Conservation (phyloP, 805 yeast genomes). For the Blastobotrys muscicola region DNA sequence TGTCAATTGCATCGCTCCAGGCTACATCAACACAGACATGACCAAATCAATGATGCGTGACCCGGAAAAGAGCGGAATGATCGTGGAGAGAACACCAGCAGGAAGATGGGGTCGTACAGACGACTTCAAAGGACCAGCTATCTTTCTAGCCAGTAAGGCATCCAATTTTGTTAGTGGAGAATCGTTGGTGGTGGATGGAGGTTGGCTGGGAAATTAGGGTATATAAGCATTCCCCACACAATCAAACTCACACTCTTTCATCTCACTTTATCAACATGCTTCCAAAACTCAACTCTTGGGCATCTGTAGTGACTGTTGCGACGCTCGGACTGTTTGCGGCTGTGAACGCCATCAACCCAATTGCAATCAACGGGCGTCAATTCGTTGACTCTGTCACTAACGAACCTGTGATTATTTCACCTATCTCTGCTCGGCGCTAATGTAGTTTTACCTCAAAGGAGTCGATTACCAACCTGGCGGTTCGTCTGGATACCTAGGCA, state of each 20-base stretch:
- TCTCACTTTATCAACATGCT: not conserved
- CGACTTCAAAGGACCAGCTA: slow-evolving; percentile 38
- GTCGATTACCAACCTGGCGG: slow-evolving; percentile 97
- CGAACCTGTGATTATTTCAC: slow-evolving; percentile 44
- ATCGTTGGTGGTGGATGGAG: slow-evolving; percentile 46
- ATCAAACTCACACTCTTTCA: not conserved
- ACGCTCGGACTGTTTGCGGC: not conserved
- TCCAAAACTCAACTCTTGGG: not conserved
- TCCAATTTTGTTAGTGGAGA: slow-evolving; percentile 44
- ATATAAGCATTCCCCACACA: not conserved
- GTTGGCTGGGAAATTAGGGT: slow-evolving; percentile 33
- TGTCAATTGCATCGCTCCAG: slow-evolving; percentile 44
- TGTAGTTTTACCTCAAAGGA: slow-evolving; percentile 68
- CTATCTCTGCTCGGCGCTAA: not conserved
- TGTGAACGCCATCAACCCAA: slow-evolving; percentile 44
- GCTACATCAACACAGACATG: slow-evolving; percentile 41
- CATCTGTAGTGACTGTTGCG: not conserved
- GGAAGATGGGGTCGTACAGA: slow-evolving; percentile 41
- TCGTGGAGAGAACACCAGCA: slow-evolving; percentile 34
- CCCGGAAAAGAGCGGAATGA: slow-evolving; percentile 21
- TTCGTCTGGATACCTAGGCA: slow-evolving; percentile 52
- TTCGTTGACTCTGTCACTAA: slow-evolving; percentile 68
- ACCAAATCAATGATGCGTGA: slow-evolving; percentile 26
- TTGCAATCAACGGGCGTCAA: slow-evolving; percentile 56
- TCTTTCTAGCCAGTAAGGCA: slow-evolving; percentile 42